These are phyloP conservation scores for Pleurotus giganteus DNA, from an alignment of 768 basidiomycete genomes.

Conservation along the genomic window DNA sequence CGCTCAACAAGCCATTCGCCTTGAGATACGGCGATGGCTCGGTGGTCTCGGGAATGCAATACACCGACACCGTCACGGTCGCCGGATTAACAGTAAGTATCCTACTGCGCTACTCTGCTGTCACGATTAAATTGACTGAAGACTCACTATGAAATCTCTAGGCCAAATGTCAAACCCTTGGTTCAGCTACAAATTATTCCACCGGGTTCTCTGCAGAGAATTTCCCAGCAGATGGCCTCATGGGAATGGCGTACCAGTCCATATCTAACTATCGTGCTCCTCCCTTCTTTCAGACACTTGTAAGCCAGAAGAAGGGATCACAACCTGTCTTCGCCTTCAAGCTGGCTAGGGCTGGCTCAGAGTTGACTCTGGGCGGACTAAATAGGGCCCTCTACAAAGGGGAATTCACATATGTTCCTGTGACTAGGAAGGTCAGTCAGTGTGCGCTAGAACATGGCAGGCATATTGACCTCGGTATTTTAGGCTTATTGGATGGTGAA, in stretches of 20 bases:
- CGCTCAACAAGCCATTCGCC: conserved; percentile 30
- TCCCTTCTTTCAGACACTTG: conserved; percentile 45
- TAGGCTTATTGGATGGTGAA: conserved; percentile 34
- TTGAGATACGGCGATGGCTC: conserved; percentile 50
- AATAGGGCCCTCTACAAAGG: conserved; percentile 45
- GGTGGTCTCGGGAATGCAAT: conserved; percentile 39
- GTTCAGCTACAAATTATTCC: conserved; percentile 36
- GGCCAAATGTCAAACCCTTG: conserved; percentile 31
- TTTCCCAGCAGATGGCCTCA: conserved; percentile 32
- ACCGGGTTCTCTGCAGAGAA: conserved; percentile 25
- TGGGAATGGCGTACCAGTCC: conserved; percentile 43
- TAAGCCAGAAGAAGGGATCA: conserved; percentile 30
- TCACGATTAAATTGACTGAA: background rate
- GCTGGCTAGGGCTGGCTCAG: conserved; percentile 39
- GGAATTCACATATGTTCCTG: conserved; percentile 35
- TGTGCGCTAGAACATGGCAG: background rate
- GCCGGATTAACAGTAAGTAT: conserved; percentile 35
- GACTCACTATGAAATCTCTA: conserved; percentile 7
- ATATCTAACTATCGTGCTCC: conserved; percentile 32
- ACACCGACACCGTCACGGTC: conserved; percentile 44
- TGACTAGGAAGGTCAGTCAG: conserved; percentile 24
- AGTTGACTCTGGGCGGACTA: conserved; percentile 56
- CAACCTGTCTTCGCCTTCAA: conserved; percentile 47
- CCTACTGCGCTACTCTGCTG: background rate
- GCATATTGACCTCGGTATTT: background rate